phyloP scores from a whole-genome alignment of 345 rosid species.

The Trapa bicornis region DNA sequence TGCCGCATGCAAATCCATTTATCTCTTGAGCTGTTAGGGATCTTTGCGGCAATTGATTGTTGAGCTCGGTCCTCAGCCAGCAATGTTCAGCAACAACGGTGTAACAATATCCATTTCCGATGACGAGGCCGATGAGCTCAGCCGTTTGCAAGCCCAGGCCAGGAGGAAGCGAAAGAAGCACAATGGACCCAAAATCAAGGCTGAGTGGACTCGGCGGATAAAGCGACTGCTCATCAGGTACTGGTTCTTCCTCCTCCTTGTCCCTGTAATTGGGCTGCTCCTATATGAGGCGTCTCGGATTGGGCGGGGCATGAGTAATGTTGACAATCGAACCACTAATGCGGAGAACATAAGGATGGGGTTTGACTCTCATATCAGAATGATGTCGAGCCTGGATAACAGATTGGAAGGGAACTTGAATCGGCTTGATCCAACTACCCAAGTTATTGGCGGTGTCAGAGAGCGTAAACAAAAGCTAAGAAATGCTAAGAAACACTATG shows the following conservation, averaged over 20 bases:
- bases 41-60: background rate
- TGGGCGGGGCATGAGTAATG: constrained; percentile 21
- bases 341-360: background rate
- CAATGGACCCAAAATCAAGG: constrained; percentile 21
- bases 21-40: background rate
- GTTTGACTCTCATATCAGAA: background rate
- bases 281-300: constrained; percentile 56
- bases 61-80: background rate
- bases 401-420: constrained; percentile 28
- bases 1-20: too few species aligned
- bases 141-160: constrained; percentile 49
- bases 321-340: constrained; percentile 1
- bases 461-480: too few species aligned
- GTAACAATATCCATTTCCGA: constrained; percentile 58
- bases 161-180: constrained; percentile 65
- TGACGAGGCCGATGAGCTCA: constrained; percentile 53
- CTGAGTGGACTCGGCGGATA: constrained; percentile 32
- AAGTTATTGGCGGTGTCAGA: constrained; percentile 29
- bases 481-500: too few species aligned
- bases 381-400: constrained; percentile 14
- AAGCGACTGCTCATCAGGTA: constrained; percentile 39
- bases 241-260: constrained; percentile 49
- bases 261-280: constrained; percentile 42
- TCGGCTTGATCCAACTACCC: constrained; percentile 46
- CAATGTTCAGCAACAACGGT: constrained; percentile 30